These are phyloP conservation scores for Metschnikowia kunwiensis DNA, from an alignment of 805 yeast genomes.

Conservation along the genomic window DNA sequence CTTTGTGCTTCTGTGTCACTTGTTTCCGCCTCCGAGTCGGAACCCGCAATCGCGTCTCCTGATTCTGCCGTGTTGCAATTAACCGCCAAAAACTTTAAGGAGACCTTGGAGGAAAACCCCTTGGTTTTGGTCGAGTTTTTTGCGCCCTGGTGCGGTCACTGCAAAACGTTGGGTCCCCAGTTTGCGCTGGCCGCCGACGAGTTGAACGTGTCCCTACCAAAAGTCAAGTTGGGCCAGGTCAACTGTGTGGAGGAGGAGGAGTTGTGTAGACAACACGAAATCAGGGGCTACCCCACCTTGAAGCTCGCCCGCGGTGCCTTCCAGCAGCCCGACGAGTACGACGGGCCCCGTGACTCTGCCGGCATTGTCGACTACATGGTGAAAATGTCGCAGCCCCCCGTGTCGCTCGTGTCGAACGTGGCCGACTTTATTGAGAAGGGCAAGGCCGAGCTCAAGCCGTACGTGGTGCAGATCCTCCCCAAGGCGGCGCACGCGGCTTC, in stretches of 20 bases:
- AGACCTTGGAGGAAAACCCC: conserved; percentile 67
- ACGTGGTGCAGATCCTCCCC: conserved; percentile 52
- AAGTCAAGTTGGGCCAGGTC: conserved; percentile 74
- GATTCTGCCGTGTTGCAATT: conserved; percentile 87
- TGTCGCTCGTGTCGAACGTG: conserved; percentile 40
- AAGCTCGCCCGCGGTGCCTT: conserved; percentile 63
- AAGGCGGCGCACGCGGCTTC: conserved; percentile 25
- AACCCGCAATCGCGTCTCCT: conserved; percentile 70
- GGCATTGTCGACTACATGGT: conserved; percentile 77
- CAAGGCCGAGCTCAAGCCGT: conserved; percentile 47
- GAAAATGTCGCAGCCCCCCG: conserved; percentile 76
- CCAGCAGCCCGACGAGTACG: conserved; percentile 55
- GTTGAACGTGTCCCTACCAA: conserved; percentile 49
- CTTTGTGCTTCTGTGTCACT: conserved; percentile 35
- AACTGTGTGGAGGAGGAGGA: conserved; percentile 80
- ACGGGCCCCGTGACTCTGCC: conserved; percentile 80
- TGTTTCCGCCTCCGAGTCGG: conserved; percentile 37
- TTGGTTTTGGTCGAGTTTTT: conserved; percentile 83
- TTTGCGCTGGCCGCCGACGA: conserved; percentile 67
- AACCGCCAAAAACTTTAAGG: conserved; percentile 59
- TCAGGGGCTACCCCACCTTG: conserved; percentile 82
- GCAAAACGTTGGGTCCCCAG: conserved; percentile 84
- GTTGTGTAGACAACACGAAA: conserved; percentile 62
- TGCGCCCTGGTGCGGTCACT: conserved; percentile 98
- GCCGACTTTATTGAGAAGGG: conserved; percentile 51